phyloP scores from a whole-genome alignment of 768 basidiomycete species.

The Holtermannia corniformis region DNA sequence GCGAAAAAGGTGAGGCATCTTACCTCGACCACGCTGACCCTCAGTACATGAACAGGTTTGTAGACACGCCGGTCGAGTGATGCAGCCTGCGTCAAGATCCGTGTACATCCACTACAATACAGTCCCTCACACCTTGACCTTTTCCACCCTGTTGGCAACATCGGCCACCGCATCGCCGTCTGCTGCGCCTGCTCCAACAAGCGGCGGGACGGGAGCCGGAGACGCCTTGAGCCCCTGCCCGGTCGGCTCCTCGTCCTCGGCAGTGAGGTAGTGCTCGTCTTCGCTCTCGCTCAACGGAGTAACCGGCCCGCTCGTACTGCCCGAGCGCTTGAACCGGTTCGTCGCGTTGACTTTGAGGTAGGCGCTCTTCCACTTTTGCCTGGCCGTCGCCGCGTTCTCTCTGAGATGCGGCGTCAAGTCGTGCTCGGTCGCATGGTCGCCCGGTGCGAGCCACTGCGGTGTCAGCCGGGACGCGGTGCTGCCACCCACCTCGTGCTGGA shows the following conservation, averaged over 20 bases:
- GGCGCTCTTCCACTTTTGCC: constrained; percentile 19
- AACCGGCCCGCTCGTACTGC: neutral
- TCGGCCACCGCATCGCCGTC: neutral
- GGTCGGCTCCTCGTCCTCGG: constrained; percentile 9
- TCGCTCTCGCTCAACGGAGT: constrained; percentile 27
- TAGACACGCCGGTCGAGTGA: neutral
- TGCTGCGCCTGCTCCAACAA: neutral
- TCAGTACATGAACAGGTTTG: neutral
- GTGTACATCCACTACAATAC: too few species aligned
- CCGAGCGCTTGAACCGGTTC: neutral
- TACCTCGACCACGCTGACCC: neutral
- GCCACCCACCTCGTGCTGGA: constrained; percentile 53
- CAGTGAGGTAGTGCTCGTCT: constrained; percentile 19
- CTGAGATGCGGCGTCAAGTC: constrained; percentile 66
- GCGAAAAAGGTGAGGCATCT: neutral
- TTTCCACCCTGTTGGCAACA: neutral
- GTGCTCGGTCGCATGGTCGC: constrained; percentile 57
- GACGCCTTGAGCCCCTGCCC: neutral
- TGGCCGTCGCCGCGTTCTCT: constrained; percentile 47
- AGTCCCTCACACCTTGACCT: neutral
- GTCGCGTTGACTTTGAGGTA: constrained; percentile 1
- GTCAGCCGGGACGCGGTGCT: neutral
- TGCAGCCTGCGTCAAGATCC: too few species aligned
- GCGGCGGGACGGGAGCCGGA: neutral
- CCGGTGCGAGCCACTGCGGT: constrained; percentile 61